phyloP scores from a whole-genome alignment of 2,329 filamentous ascomycete genomes.

The Neofusicoccum parvum region DNA sequence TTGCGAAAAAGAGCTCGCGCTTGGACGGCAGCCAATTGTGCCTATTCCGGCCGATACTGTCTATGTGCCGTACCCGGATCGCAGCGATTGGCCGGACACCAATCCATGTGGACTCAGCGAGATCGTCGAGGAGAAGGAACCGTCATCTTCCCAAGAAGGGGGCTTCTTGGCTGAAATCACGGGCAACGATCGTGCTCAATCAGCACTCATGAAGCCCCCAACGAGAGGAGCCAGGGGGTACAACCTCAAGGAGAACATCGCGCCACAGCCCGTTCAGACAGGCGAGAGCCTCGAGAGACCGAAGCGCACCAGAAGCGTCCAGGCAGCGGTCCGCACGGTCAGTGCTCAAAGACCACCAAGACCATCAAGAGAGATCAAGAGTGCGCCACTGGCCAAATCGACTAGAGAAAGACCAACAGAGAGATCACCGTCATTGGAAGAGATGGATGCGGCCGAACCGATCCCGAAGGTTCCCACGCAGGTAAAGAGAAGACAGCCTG shows the following conservation, averaged over 20 bases:
- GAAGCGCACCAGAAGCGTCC: conserved; percentile 37
- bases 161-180: conserved; percentile 48
- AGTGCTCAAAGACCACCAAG: conserved; percentile 18
- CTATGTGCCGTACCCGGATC: conserved; percentile 49
- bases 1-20: conserved; percentile 52
- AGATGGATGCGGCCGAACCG: background rate
- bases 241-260: conserved; percentile 40
- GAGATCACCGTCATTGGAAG: conserved; percentile 3
- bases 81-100: conserved; percentile 40
- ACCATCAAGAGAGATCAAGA: conserved; percentile 9
- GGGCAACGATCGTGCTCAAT: conserved; percentile 42
- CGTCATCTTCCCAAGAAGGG: conserved; percentile 36
- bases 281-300: conserved; percentile 39
- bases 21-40: conserved; percentile 51
- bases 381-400: background rate
- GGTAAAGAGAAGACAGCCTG: conserved; percentile 2
- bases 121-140: conserved; percentile 44
- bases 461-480: background rate
- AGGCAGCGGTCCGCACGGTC: conserved; percentile 31
- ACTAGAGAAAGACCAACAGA: conserved; percentile 4
- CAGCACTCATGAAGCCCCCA: conserved; percentile 11
- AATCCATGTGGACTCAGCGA: conserved; percentile 37
- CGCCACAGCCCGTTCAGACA: conserved; percentile 33
- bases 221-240: conserved; percentile 33
- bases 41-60: conserved; percentile 52